Conservation (phyloP, 2,329 filamentous ascomycete genomes). For the Colletotrichum karsti region DNA sequence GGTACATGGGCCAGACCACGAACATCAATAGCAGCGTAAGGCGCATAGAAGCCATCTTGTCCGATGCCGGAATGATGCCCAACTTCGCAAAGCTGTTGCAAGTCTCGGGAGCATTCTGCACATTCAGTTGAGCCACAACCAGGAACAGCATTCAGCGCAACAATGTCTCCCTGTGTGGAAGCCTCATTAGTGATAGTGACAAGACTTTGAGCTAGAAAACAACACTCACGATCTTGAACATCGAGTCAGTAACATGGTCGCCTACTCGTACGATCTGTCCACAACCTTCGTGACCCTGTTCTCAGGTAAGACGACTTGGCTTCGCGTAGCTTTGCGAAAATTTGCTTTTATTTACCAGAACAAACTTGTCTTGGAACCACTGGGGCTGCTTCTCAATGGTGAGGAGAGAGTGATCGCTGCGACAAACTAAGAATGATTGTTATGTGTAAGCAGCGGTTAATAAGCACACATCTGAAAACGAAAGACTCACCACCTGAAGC, state of each 20-base stretch:
- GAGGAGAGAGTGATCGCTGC: conserved; percentile 41
- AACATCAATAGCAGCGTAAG: conserved; percentile 42
- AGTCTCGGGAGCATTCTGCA: conserved; percentile 47
- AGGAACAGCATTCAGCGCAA: conserved; percentile 40
- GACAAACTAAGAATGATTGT: conserved; percentile 34
- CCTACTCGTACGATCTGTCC: conserved; percentile 35
- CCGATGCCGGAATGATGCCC: conserved; percentile 52
- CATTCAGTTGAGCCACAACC: conserved; percentile 42
- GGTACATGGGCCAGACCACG: conserved; percentile 33
- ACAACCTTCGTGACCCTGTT: conserved; percentile 36
- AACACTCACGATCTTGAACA: conserved; percentile 28
- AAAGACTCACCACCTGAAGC: conserved; percentile 38
- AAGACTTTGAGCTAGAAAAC: neutral
- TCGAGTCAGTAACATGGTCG: conserved; percentile 17
- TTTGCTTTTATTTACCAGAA: too few relatives aligned
- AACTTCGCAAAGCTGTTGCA: conserved; percentile 45
- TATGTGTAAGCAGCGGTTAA: too few relatives aligned
- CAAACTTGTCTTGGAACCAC: conserved; percentile 40
- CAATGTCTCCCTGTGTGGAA: conserved; percentile 38
- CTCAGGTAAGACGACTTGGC: neutral
- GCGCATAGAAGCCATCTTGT: conserved; percentile 51
- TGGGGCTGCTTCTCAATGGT: conserved; percentile 36
- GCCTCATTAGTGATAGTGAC: too few relatives aligned
- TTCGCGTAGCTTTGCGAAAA: neutral
- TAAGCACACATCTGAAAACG: too few relatives aligned